Conservation (phyloP, 495 filamentous ascomycete genomes). For the Tuber borchii region DNA sequence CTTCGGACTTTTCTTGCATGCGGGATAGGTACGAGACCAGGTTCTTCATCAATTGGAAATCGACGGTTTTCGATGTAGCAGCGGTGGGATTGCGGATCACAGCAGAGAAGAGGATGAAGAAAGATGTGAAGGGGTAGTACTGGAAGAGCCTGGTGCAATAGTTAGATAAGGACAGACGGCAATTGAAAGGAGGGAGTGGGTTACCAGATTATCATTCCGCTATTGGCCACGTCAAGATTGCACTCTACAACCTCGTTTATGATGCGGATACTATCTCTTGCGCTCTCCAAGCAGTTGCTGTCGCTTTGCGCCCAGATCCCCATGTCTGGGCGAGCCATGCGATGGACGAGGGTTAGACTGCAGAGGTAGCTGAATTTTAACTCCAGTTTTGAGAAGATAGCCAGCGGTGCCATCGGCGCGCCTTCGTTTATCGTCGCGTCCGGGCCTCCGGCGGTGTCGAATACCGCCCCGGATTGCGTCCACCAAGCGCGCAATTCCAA, state of each 20-base stretch:
- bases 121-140: constrained; percentile 41
- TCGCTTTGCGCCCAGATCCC: constrained; percentile 26
- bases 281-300: constrained; percentile 32
- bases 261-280: constrained; percentile 31
- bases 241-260: constrained; percentile 34
- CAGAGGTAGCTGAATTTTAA: constrained; percentile 36
- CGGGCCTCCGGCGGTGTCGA: constrained; percentile 11
- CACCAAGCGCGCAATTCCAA: constrained; percentile 33
- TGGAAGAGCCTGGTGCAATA: constrained; percentile 37
- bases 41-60: constrained; percentile 37
- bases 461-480: constrained; percentile 26
- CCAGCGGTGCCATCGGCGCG: constrained; percentile 7
- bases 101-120: constrained; percentile 48
- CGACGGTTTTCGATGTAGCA: constrained; percentile 14
- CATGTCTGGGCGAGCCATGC: constrained; percentile 35
- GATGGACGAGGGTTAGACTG: constrained; percentile 36
- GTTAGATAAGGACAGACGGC: background rate
- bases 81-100: constrained; percentile 48
- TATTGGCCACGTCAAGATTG: constrained; percentile 32
- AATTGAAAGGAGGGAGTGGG: background rate
- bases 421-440: background rate
- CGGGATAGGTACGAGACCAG: constrained; percentile 32
- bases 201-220: constrained; percentile 40
- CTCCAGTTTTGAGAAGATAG: constrained; percentile 31
- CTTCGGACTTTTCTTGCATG: constrained; percentile 34